phyloP scores from a whole-genome alignment of 495 filamentous ascomycete genomes.

The Tuber melanosporum region DNA sequence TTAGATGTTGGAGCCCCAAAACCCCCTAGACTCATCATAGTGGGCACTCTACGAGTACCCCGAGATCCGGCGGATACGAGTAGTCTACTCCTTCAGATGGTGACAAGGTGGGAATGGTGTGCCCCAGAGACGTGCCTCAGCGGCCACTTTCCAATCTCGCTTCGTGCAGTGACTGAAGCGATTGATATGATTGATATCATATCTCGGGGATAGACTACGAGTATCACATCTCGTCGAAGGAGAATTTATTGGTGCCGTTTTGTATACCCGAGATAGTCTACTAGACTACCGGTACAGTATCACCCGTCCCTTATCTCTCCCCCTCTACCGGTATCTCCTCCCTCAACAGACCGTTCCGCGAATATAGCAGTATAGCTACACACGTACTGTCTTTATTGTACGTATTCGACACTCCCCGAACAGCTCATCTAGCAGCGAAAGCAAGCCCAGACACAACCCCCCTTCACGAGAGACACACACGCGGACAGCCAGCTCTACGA shows the following conservation, averaged over 20 bases:
- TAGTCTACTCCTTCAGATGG: not conserved
- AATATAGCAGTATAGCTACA: not conserved
- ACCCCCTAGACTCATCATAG: too few species aligned
- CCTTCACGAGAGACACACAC: not conserved
- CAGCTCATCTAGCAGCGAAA: not conserved
- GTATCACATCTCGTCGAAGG: not conserved
- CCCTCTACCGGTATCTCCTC: not conserved
- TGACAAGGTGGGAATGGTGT: not conserved
- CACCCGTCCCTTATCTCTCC: not conserved
- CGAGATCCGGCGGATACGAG: too few species aligned
- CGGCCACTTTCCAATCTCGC: not conserved
- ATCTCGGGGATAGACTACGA: not conserved
- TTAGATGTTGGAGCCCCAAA: too few species aligned
- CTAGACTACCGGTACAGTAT: not conserved
- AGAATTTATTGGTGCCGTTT: not conserved
- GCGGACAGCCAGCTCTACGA: not conserved
- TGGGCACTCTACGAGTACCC: too few species aligned
- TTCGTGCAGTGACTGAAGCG: not conserved
- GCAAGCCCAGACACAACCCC: not conserved
- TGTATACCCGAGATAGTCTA: not conserved
- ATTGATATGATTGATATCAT: not conserved
- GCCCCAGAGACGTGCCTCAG: not conserved
- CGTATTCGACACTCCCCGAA: not conserved
- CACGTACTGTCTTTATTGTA: not conserved
- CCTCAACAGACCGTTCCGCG: not conserved